Evolutionary conservation across 2,329 filamentous ascomycete genomes (phyloP), one percentile per base, ranked within the genome.

Genomic region (Fusarium sp.): DNA sequence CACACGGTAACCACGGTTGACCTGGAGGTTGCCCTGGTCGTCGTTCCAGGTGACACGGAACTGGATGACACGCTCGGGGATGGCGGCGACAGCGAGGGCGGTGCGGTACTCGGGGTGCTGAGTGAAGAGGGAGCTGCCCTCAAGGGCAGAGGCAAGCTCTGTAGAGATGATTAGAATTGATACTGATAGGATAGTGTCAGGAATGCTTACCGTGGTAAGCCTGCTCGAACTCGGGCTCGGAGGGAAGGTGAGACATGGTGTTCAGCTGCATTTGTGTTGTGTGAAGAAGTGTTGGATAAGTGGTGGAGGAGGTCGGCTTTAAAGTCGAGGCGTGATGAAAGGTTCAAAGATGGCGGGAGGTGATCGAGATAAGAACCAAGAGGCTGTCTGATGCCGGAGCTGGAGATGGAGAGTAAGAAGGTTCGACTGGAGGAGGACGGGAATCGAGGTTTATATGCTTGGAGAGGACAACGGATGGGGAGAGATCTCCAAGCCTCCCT

Each of bases 21-120:
- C 93, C 86, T 97, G 94, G 80, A 95, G 88, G 83, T 94, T 84
- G 86, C 94, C 93, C 85, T 94, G 92, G 89, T 98, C 97, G 84
- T 98, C 92, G 86, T 98, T 95, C 97, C 97, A 98, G 82, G 94
- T 92, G 67, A 99, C 95, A 78, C 97, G 93, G 92, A 99, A 99
- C 87, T 98, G 95, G 84, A 98, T 94, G 82, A 98, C 86, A 77
- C 97, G 95, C 91, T 99, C 97, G 67, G 97, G 97, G 81, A 98
- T 92, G 78, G 96, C 92, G 83, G 92, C 92, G 79, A 99, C 92
- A 82, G 93, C 89, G 79, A 98, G 93, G 69, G 96, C 97, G 80
- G 92, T 97, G 85, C 92, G 92, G 92, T 97, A 98, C 86, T 98
- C 95, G 78, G 96, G 97, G 87, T 97, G 92, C 88, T 97, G 93